Evolutionary conservation across 306 rosid genomes (phyloP).

Genomic region (Cicer bijugum): DNA sequence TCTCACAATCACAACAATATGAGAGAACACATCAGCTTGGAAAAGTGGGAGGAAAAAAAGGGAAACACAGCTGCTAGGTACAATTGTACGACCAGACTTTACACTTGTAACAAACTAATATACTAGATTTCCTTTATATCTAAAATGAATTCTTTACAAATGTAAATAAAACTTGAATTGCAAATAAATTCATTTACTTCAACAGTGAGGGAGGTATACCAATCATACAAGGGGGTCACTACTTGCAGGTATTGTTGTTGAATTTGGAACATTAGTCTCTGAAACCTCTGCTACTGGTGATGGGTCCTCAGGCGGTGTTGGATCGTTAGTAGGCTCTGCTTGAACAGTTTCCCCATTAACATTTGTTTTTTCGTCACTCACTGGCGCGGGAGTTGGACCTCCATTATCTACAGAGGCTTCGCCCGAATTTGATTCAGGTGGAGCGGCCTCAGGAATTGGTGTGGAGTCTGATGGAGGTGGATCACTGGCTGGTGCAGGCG

Average conservation of each 20-base stretch:
- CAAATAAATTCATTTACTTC: slow-evolving; percentile 28
- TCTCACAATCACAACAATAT: slow-evolving; percentile 40
- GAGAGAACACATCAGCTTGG: slow-evolving; percentile 35
- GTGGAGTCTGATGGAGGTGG: slow-evolving; percentile 46
- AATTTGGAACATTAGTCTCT: slow-evolving; percentile 40
- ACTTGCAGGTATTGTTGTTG: slow-evolving; percentile 42
- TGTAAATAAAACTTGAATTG: slow-evolving; percentile 18
- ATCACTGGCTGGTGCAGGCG: slow-evolving; percentile 51
- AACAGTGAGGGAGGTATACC: slow-evolving; percentile 33
- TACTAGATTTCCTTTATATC: slow-evolving; percentile 36
- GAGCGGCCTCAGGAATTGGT: slow-evolving; percentile 44
- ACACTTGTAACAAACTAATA: slow-evolving; percentile 43
- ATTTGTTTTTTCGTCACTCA: slow-evolving; percentile 48
- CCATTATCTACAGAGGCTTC: slow-evolving; percentile 44
- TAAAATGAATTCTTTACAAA: slow-evolving; percentile 49
- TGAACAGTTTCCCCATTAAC: slow-evolving; percentile 47
- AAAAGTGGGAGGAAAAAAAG: slow-evolving; percentile 24
- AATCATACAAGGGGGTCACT: slow-evolving; percentile 53
- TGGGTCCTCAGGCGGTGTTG: slow-evolving; percentile 49
- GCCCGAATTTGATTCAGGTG: slow-evolving; percentile 52
- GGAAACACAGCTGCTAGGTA: slow-evolving; percentile 30
- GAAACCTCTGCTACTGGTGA: slow-evolving; percentile 50
- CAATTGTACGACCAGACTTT: slow-evolving; percentile 32
- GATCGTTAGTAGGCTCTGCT: slow-evolving; percentile 43
- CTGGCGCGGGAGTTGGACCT: slow-evolving; percentile 49